Base-by-base conservation (phyloP, 495 filamentous ascomycete species). In the Neurospora sp. region DNA sequence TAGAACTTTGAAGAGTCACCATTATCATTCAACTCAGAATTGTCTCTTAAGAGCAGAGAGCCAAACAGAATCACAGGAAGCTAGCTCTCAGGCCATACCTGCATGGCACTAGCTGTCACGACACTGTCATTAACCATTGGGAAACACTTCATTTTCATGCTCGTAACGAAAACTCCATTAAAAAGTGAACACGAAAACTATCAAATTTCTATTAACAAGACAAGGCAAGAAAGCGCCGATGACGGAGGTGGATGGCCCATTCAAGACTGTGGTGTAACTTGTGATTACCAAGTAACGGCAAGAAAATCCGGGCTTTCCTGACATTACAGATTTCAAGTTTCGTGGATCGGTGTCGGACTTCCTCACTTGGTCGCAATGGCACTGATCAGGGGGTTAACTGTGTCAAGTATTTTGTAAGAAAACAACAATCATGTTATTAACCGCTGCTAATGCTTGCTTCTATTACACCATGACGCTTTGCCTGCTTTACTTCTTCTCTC, bases 371-470 rank as follows among this genome's bases (percentile, higher is more conserved):
- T 35, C 31, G 31, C 31, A 35, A 35, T 35, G 31, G 31, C 31
- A 35, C 31, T 37, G 35, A 14, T 40, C 12, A 40, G 40, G 40
- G 39, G 39, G 39, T 40, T 10, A 40, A 10, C 8, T 40, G 39
- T 40, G 39, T 9, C 10, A 9, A 40, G 31, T 35, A 35, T 35
- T 35, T 44, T 53, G 3, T 59, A 59, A 7, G 48, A 59, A 16
- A 59, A 59, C 48, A 61, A 61, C 22, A 61, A 61, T 27, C 5
- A 61, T 31, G 22, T 31, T 12, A 61, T 61, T 61, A 31, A 61
- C 53, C 53, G 53, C 53, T 61, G 74, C 74, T 71, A 75, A 72
- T 71, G 8, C 42, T 39, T 35, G 38, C 40, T 73, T 73, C 40
- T 68, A 39, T 27, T 69, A 40, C 38, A 38, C 22, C 40, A 16